A percentile compares a stretch with the other conserved stretches of the same genome.
These are phyloP conservation scores for Fulvia fulva DNA, from an alignment of 2,329 filamentous ascomycete species.

Conservation along the genomic window DNA sequence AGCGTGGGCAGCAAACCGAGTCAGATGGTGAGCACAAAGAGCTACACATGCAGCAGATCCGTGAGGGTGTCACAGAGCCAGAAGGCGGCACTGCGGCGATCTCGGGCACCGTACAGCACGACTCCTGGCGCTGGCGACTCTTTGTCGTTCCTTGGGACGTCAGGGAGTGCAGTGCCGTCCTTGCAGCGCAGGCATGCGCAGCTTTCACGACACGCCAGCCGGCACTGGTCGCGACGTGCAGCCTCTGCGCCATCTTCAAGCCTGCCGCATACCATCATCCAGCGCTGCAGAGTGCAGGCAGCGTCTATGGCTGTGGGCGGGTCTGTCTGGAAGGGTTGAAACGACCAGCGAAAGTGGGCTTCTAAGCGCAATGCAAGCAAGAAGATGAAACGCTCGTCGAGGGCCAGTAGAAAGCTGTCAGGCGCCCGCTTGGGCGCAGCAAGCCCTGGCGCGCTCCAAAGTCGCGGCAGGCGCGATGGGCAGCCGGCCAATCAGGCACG, in stretches of 20 bases:
- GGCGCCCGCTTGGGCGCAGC: slow-evolving; percentile 11
- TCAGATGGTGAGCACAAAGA: slow-evolving; percentile 1
- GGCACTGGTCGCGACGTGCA: slow-evolving; percentile 5
- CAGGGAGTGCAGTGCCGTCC: slow-evolving; percentile 5
- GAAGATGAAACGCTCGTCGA: slow-evolving; percentile 10
- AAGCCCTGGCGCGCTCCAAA: slow-evolving; percentile 2
- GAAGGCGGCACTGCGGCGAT: slow-evolving; percentile 11
- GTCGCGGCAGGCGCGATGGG: slow-evolving; percentile 7
- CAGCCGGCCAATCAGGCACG: slow-evolving; percentile 15
- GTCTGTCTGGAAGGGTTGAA: slow-evolving; percentile 7
- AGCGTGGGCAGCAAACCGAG: slow-evolving; percentile 3
- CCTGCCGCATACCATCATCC: slow-evolving; percentile 9
- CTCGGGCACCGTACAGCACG: slow-evolving; percentile 11
- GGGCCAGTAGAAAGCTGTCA: slow-evolving; percentile 8
- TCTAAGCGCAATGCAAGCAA: slow-evolving; percentile 16
- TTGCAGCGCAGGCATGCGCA: slow-evolving; percentile 5
- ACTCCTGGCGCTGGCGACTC: slow-evolving; percentile 12
- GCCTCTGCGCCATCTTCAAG: slow-evolving; percentile 1
- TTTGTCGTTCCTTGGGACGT: slow-evolving; percentile 13
- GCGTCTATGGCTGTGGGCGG: slow-evolving; percentile 15
- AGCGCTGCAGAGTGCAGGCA: slow-evolving; percentile 7
- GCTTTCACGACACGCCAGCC: slow-evolving; percentile 2
- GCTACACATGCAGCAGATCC: not conserved
- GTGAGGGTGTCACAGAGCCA: slow-evolving; percentile 12
- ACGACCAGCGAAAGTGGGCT: slow-evolving; percentile 11